These are phyloP conservation scores for Saccharum officinarum DNA, from an alignment of 176 grass and related monocot species.

Conservation along the genomic window DNA sequence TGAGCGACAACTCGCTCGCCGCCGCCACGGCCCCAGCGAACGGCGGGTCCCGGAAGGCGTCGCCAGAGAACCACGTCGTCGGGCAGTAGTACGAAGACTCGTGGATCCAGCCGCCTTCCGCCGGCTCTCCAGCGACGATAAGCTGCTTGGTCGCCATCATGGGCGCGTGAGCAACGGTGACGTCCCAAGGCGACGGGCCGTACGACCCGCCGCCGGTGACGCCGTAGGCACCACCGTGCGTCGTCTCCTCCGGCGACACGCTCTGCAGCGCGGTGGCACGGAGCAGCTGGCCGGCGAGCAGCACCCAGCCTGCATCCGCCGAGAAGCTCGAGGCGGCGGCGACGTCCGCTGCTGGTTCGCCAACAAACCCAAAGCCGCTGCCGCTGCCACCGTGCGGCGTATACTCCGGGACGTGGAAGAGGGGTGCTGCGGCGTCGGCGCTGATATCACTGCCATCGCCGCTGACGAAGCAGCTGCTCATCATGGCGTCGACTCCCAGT, in stretches of 20 bases:
- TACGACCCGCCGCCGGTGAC: slow-evolving; percentile 3
- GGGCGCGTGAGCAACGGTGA: slow-evolving; percentile 36
- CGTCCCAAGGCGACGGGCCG: slow-evolving; percentile 13
- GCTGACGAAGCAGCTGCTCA: slow-evolving; percentile 40
- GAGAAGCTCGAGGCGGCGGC: slow-evolving; percentile 16
- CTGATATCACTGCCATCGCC: background rate
- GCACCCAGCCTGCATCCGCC: background rate
- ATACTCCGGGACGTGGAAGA: slow-evolving; percentile 35
- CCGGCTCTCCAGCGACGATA: background rate
- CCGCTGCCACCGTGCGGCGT: background rate
- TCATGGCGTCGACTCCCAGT: slow-evolving; percentile 31
- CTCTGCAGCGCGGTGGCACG: slow-evolving; percentile 32
- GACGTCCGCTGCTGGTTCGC: background rate
- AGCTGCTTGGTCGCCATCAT: background rate
- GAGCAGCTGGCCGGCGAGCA: slow-evolving; percentile 41
- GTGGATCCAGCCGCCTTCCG: slow-evolving; percentile 15
- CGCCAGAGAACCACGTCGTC: slow-evolving; percentile 29
- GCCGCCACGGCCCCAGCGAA: slow-evolving; percentile 24
- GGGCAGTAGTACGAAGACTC: slow-evolving; percentile 28
- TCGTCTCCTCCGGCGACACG: slow-evolving; percentile 32
- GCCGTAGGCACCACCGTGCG: slow-evolving; percentile 3
- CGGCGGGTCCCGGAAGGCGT: slow-evolving; percentile 18
- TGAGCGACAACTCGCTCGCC: slow-evolving; percentile 55
- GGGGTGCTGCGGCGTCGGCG: slow-evolving; percentile 8
- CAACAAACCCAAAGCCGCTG: slow-evolving; percentile 20